Evolutionary conservation across 2,329 filamentous ascomycete genomes (phyloP).

Genomic region (Xylariaceae sp.): DNA sequence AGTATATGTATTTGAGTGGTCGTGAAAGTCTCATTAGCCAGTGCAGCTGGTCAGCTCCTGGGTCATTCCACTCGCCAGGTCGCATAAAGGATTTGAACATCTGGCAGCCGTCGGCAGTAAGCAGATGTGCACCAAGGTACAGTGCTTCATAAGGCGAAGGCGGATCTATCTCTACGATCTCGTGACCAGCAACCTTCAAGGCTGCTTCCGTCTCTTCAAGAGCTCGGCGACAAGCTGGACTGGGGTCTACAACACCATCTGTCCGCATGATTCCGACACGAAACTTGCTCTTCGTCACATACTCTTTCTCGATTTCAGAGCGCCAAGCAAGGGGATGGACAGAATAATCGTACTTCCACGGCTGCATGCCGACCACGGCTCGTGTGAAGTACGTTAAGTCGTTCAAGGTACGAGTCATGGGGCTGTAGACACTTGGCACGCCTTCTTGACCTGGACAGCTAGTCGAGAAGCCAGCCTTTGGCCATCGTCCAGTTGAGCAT

Average conservation of each 20-base stretch:
- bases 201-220: slow-evolving; percentile 74
- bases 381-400: slow-evolving; percentile 87
- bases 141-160: slow-evolving; percentile 79
- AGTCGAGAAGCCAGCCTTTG: slow-evolving; percentile 81
- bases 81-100: slow-evolving; percentile 81
- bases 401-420: slow-evolving; percentile 85
- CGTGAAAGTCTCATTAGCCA: slow-evolving; percentile 76
- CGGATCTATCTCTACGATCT: slow-evolving; percentile 68
- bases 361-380: slow-evolving; percentile 78
- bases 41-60: slow-evolving; percentile 76
- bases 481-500: slow-evolving; percentile 90
- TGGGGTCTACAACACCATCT: slow-evolving; percentile 84
- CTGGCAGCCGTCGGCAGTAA: slow-evolving; percentile 83
- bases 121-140: slow-evolving; percentile 76
- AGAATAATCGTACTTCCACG: slow-evolving; percentile 87
- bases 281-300: slow-evolving; percentile 66
- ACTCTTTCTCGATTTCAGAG: slow-evolving; percentile 63
- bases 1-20: slow-evolving; percentile 83
- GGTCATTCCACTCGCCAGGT: slow-evolving; percentile 79
- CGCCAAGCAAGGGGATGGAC: slow-evolving; percentile 88
- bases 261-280: slow-evolving; percentile 79
- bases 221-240: slow-evolving; percentile 82
- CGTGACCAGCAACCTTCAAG: slow-evolving; percentile 75
- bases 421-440: slow-evolving; percentile 86
- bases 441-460: slow-evolving; percentile 95